Evolutionary conservation across 495 filamentous ascomycete species (phyloP).

Genomic region (Apiosordaria backusii): DNA sequence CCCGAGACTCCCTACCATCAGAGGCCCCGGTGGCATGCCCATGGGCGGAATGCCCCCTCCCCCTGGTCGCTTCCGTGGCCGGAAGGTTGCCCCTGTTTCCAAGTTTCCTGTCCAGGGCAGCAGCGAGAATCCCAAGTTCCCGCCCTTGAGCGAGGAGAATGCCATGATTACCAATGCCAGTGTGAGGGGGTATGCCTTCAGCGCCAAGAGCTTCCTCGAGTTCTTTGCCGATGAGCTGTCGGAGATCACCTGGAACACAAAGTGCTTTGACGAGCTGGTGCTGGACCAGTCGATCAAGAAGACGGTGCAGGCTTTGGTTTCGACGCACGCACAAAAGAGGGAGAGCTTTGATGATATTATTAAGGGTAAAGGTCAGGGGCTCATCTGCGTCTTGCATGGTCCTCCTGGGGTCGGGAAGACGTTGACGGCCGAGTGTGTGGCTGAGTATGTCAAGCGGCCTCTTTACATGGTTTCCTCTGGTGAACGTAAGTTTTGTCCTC

Average conservation of each 20-base stretch:
- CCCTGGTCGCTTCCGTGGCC: slow-evolving; percentile 7
- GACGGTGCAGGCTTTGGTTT: slow-evolving; percentile 51
- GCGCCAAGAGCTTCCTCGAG: slow-evolving; percentile 31
- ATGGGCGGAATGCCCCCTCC: no score
- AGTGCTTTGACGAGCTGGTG: slow-evolving; percentile 53
- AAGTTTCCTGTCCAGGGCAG: slow-evolving; percentile 8
- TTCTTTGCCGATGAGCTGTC: slow-evolving; percentile 32
- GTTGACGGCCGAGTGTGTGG: slow-evolving; percentile 44
- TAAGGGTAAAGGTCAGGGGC: slow-evolving; percentile 36
- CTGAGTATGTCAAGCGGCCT: slow-evolving; percentile 50
- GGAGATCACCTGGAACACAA: slow-evolving; percentile 31
- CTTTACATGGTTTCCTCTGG: slow-evolving; percentile 53
- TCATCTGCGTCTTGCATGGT: slow-evolving; percentile 43
- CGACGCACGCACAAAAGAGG: slow-evolving; percentile 29
- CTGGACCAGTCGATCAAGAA: slow-evolving; percentile 50
- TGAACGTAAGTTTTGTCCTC: slow-evolving; percentile 30
- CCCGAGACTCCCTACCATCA: not conserved
- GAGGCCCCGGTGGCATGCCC: no score
- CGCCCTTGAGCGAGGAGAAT: slow-evolving; percentile 31
- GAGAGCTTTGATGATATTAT: slow-evolving; percentile 39
- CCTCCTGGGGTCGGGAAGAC: slow-evolving; percentile 42
- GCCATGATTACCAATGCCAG: slow-evolving; percentile 29
- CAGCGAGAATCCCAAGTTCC: slow-evolving; percentile 15
- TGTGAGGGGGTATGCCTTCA: slow-evolving; percentile 36
- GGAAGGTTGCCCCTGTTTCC: not conserved